Percentiles rank a stretch among this genome's conserved stretches.
Evolutionary conservation across 306 rosid genomes (phyloP).

Genomic region (Alnus glutinosa): DNA sequence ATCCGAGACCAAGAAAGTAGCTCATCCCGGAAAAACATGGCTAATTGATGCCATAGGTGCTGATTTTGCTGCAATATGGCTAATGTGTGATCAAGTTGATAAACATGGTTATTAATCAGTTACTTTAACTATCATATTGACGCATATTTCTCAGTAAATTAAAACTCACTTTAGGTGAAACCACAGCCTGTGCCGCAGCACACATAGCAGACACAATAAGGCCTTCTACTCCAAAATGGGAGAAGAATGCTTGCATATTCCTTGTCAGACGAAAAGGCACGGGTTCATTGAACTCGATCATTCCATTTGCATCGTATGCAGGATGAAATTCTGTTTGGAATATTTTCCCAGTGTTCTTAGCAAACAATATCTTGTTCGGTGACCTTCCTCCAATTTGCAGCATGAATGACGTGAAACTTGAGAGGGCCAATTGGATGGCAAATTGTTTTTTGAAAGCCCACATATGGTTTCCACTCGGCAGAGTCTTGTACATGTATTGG

Average conservation of each 20-base stretch:
- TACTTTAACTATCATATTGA: not conserved
- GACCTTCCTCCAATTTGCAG: conserved; percentile 98
- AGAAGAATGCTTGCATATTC: conserved; percentile 95
- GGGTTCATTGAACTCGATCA: conserved; percentile 91
- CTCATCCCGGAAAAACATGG: conserved; percentile 99
- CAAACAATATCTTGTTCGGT: conserved; percentile 93
- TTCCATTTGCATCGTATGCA: conserved; percentile 88
- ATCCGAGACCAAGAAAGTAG: conserved; percentile 99
- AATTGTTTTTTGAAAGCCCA: conserved; percentile 99
- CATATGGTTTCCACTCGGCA: conserved; percentile 82
- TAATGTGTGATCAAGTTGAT: conserved; percentile 26
- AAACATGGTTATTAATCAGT: not conserved
- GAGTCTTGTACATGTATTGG: conserved; percentile 95
- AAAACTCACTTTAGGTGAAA: conserved; percentile 79
- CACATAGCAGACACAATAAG: conserved; percentile 98
- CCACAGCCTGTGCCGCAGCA: conserved; percentile 95
- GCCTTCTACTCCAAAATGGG: conserved; percentile 94
- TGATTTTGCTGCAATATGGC: conserved; percentile 82
- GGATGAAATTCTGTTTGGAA: conserved; percentile 98
- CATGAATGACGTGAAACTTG: conserved; percentile 94
- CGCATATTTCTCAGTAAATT: not conserved
- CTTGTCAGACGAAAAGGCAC: conserved; percentile 98
- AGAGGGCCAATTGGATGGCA: conserved; percentile 96
- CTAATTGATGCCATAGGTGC: conserved; percentile 96
- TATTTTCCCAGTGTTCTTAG: conserved; percentile 96